Conservation (phyloP, 2,329 filamentous ascomycete genomes). For the Tolypocladium cylindrosporum region DNA sequence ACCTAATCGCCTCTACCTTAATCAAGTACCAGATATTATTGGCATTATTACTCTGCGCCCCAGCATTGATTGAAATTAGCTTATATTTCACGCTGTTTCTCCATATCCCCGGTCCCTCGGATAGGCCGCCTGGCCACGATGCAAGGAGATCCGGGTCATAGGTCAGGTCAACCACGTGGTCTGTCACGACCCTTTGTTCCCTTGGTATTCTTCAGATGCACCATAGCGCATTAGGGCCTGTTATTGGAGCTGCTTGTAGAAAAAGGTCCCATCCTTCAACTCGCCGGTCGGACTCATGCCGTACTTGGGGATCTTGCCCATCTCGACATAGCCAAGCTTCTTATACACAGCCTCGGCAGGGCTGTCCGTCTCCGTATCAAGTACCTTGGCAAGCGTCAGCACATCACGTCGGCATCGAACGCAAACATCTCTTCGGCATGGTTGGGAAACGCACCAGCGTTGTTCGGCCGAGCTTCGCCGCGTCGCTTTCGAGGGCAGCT, state of each 20-base stretch:
- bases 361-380: conserved; percentile 42
- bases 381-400: conserved; percentile 24
- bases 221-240: neutral
- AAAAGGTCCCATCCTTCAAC: conserved; percentile 42
- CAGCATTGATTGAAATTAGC: neutral
- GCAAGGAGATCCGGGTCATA: neutral
- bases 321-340: conserved; percentile 44
- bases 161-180: no score
- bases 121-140: neutral
- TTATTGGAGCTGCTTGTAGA: conserved; percentile 44
- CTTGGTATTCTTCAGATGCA: neutral
- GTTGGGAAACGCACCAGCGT: conserved; percentile 36
- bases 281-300: conserved; percentile 37
- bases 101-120: neutral
- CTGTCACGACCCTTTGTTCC: neutral
- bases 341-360: conserved; percentile 43
- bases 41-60: neutral
- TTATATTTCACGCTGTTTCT: neutral
- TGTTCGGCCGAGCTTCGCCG: conserved; percentile 34
- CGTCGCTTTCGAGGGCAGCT: conserved; percentile 43
- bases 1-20: no score
- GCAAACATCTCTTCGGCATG: neutral
- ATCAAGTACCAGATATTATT: neutral
- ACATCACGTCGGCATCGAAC: neutral
- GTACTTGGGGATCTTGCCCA: conserved; percentile 46